phyloP scores from a whole-genome alignment of 2,329 filamentous ascomycete genomes.

The Podosphaera aphanis region DNA sequence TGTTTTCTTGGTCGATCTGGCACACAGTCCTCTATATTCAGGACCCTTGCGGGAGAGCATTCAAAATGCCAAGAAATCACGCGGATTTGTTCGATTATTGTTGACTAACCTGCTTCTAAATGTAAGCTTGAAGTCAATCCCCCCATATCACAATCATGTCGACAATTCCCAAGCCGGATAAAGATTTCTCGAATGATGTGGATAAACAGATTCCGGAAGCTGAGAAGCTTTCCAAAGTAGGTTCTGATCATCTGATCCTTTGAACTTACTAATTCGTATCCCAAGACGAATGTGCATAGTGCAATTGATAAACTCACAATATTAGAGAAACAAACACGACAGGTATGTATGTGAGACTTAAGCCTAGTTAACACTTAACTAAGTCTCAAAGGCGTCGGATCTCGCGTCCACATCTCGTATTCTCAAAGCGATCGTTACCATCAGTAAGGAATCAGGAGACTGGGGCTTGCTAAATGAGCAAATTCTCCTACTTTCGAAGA shows the following conservation, averaged over 20 bases:
- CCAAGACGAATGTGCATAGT: constrained; percentile 51
- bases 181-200: constrained; percentile 94
- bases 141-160: background rate
- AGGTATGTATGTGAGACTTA: constrained; percentile 40
- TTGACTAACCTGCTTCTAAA: too few species aligned
- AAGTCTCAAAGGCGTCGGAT: constrained; percentile 55
- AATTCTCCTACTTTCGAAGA: constrained; percentile 87
- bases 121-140: too few species aligned
- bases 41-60: too few species aligned
- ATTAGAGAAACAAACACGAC: constrained; percentile 91
- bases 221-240: constrained; percentile 67
- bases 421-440: constrained; percentile 68
- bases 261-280: constrained; percentile 8
- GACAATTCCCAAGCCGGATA: constrained; percentile 39
- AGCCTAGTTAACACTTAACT: constrained; percentile 7
- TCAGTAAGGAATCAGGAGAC: constrained; percentile 80
- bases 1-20: too few species aligned
- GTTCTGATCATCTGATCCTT: constrained; percentile 2
- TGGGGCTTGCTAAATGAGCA: constrained; percentile 95
- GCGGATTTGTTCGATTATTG: too few species aligned
- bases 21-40: too few species aligned
- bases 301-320: constrained; percentile 82
- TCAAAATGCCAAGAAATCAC: too few species aligned
- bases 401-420: constrained; percentile 82
- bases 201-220: constrained; percentile 80